Conservation (phyloP, 1,284 basidiomycete genomes). For the Cutaneotrichosporon arboriforme region DNA sequence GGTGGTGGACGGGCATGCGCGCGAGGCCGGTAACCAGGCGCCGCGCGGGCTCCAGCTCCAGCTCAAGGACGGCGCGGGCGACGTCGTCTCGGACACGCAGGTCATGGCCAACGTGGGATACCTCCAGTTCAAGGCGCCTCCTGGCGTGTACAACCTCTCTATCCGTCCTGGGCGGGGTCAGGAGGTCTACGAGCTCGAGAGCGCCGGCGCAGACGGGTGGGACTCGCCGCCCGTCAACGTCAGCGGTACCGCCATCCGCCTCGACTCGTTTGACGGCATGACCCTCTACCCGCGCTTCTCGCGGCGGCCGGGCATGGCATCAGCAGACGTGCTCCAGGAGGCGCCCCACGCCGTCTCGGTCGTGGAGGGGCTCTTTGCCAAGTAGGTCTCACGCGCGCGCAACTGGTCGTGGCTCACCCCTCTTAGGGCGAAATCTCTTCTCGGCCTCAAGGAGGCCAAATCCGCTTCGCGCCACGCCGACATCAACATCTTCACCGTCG, state of each 20-base stretch:
- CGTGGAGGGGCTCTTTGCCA: conserved; percentile 22
- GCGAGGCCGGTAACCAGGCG: conserved; percentile 62
- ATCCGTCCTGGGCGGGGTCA: conserved; percentile 75
- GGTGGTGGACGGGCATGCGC: conserved; percentile 87
- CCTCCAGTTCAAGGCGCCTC: conserved; percentile 87
- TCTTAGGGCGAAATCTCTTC: conserved; percentile 35
- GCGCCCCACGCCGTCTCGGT: conserved; percentile 1
- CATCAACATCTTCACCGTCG: conserved; percentile 98
- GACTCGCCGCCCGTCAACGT: conserved; percentile 63
- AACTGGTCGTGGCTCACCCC: background rate
- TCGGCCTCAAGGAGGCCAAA: conserved; percentile 33
- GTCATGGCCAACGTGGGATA: conserved; percentile 95
- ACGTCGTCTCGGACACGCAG: conserved; percentile 68
- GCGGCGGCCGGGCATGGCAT: conserved; percentile 70
- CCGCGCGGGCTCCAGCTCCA: conserved; percentile 83
- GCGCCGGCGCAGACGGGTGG: conserved; percentile 77
- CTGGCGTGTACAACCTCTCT: conserved; percentile 76
- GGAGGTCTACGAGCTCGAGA: conserved; percentile 75
- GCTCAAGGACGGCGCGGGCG: conserved; percentile 53
- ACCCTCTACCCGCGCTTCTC: conserved; percentile 77
- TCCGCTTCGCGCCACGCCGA: conserved; percentile 56
- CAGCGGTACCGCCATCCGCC: conserved; percentile 62
- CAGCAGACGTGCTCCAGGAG: conserved; percentile 64
- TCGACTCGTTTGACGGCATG: conserved; percentile 80
- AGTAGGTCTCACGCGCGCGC: conserved; percentile 20